Conservation (phyloP, 2,329 filamentous ascomycete species). For the Davidsoniella australis region DNA sequence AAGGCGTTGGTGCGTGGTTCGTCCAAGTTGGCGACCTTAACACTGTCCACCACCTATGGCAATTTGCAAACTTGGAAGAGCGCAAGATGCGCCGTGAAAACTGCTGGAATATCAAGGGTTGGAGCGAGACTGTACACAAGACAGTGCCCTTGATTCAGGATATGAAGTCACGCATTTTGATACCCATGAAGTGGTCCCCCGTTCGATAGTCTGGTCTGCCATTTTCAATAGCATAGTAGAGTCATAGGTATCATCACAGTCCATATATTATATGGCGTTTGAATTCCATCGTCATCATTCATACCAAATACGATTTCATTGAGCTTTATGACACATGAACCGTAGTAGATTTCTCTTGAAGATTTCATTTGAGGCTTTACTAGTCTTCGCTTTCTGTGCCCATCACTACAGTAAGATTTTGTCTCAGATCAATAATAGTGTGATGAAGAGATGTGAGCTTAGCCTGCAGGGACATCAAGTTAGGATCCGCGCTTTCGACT, state of each 20-base stretch:
- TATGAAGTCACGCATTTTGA: constrained; percentile 87
- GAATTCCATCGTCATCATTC: too few species aligned
- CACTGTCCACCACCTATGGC: constrained; percentile 95
- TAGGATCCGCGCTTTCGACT: constrained; percentile 80
- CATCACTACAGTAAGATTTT: constrained; percentile 64
- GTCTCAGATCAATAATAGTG: constrained; percentile 50
- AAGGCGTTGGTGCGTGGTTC: constrained; percentile 96
- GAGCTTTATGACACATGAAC: background rate
- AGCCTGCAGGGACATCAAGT: constrained; percentile 62
- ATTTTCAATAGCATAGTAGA: background rate
- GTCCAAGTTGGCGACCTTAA: constrained; percentile 96
- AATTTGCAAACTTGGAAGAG: constrained; percentile 93
- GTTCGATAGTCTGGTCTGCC: constrained; percentile 40
- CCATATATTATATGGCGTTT: too few species aligned
- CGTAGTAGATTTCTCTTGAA: background rate
- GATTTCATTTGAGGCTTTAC: background rate
- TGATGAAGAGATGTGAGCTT: constrained; percentile 68
- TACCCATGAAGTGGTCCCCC: constrained; percentile 93
- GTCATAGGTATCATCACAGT: too few species aligned
- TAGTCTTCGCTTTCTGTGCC: constrained; percentile 31
- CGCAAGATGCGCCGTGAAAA: constrained; percentile 77
- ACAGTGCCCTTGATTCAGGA: constrained; percentile 91
- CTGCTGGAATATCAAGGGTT: constrained; percentile 89
- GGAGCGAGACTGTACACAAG: constrained; percentile 96
- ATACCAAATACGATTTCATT: too few species aligned